Base-by-base conservation (phyloP, 805 yeast genomes). In the Zygosaccharomyces siamensis region DNA sequence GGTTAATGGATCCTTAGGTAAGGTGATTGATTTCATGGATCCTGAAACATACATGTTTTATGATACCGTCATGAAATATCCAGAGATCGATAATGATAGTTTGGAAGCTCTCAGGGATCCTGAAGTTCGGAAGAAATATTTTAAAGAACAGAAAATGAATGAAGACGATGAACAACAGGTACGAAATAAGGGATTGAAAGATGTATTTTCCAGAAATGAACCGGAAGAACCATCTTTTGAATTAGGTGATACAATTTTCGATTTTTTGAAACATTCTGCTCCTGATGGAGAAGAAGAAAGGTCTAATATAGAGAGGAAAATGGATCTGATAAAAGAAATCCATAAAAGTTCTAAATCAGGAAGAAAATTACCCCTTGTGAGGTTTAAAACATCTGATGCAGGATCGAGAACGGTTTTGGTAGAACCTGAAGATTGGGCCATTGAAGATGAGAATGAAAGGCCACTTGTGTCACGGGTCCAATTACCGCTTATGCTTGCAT, bases 401-500 rank as follows among this genome's bases (percentile, higher is more conserved):
- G 75, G 80, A 2, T 76, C 86, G 1, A 69, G 96, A 52, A 83
- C 83, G n/a, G 82, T 88, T 1, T 67, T 90, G 10, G 85, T 89
- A 3, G 85, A 81, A 53, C 89, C 90, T 0, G 98, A 92, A 62
- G 74, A 74, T 11, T 92, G 97, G 89, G 76, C 75, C 0, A 72
- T 87, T 20, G 92, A 84, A 54, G 95, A 89, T 65, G 89, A 85
- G 45, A 69, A 74, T 21, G 88, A 84, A 18, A 73, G 73, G 7
- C 79, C 84, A 0, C 56, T 88, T 11, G 96, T 87, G 0, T 74
- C 84, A 1, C 73, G 97, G 58, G 72, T 75, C 0, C 99, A 93
- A 61, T 57, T 93, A 2, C 99, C 99, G 0, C 69, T 93, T 46
- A 82, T 92, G 58, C 71, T 90, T n/a, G 96, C 99, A 0, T 93